phyloP scores from a whole-genome alignment of 1,284 basidiomycete species.

The Sanghuangporus baumii region DNA sequence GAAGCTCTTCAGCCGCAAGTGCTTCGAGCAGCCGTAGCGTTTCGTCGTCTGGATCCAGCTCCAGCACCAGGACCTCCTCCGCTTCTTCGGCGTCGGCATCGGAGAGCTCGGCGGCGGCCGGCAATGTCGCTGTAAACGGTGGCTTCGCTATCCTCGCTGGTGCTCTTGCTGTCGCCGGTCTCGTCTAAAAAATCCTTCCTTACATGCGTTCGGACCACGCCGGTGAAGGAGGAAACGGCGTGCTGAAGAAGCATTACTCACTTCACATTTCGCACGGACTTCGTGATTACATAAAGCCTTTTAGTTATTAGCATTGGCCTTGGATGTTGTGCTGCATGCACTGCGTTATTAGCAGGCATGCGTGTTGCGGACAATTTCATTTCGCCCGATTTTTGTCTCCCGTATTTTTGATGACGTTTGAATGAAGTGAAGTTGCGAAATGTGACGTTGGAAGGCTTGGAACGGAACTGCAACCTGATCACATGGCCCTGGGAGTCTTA shows the following conservation, averaged over 20 bases:
- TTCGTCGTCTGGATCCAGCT: not conserved
- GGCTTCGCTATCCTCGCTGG: slow-evolving; percentile 4
- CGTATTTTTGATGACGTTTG: not conserved
- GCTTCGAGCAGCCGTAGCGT: not conserved
- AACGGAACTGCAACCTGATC: too few relatives aligned
- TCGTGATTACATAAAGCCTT: not conserved
- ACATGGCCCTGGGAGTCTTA: too few relatives aligned
- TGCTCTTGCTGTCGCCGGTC: slow-evolving; percentile 5
- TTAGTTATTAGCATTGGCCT: not conserved
- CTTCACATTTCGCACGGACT: not conserved
- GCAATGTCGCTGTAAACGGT: not conserved
- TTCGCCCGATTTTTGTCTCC: not conserved
- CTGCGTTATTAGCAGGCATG: not conserved
- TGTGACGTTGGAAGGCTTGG: not conserved
- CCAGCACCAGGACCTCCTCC: not conserved
- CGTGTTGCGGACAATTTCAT: not conserved
- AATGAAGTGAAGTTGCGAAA: not conserved
- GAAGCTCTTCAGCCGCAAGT: too few relatives aligned
- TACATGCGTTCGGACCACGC: not conserved
- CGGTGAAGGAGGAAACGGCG: not conserved
- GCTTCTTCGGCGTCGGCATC: not conserved
- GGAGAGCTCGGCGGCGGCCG: not conserved
- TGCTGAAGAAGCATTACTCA: not conserved
- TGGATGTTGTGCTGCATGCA: not conserved
- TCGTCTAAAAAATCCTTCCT: not conserved